Base-by-base conservation (phyloP, 768 basidiomycete species). In the Amanita polypyramis region DNA sequence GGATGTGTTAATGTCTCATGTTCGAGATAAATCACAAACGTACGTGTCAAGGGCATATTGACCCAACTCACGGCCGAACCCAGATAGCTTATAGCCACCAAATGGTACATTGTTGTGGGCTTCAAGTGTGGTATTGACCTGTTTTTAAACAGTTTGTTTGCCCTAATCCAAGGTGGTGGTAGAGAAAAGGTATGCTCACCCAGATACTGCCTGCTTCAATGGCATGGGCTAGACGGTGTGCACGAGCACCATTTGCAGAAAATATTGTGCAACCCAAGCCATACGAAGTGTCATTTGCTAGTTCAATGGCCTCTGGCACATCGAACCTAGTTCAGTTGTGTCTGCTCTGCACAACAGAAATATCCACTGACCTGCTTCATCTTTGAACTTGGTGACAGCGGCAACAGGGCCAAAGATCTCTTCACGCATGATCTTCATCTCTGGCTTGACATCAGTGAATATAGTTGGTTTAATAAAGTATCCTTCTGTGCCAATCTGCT, bases 361-460 rank as follows among this genome's bases (percentile, higher is more conserved):
- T 14, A 25, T 32, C 7, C 15, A 46, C 54, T 53, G 44, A 58
- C 63, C 62, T 23, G 70, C 72, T 56, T 78, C 77, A 21, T 69
- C 66, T 54, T 75, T 73, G 70, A 92, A 90, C 57, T 81, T 82
- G 65, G 77, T 68, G 29, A 90, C 64, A 30, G 78, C 81, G 48
- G 76, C 75, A 36, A 88, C 85, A 23, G 87, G 85, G 7, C 85
- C 85, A 55, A 88, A 86, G 51, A 86, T 85, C 60, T 88, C 77
- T 53, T 82, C 80, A 38, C 59, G 60, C 8, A 81, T 76, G 45
- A 87, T 85, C 60, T 74, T 78, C 79, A 85, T 84, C 25, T 78
- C 74, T 0, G 74, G 69, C 29, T 64, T 71, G 33, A 72, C 71
- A 53, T 85, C 70, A 7, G 79, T 75, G 62, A 88, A 82, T 53